Evolutionary conservation across 441 rosid genomes (phyloP), one percentile per base, ranked within the genome.

Genomic region (Viola pubescens): DNA sequence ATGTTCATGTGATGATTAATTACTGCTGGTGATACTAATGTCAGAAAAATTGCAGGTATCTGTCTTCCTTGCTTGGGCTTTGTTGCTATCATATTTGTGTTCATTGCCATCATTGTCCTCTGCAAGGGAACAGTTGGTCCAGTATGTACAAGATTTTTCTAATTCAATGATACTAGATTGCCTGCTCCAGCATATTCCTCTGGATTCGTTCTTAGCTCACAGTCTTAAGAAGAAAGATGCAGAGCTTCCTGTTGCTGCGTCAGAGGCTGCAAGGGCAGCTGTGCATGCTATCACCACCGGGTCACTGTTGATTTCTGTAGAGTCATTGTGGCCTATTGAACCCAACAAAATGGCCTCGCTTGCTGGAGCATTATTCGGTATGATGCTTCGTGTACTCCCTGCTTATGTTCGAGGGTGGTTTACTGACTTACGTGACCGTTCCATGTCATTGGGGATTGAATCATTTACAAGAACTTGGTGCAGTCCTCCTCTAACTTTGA

Each of bases 331-430:
- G 96, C 95, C 96, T 37, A 69, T 79, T 63, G 78, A 82, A 58
- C 71, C 87, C 8, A 66, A 58, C 51, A 89, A 79, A 64, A 66
- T 88, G 85, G 87, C 97, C 57, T 67, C 79, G 8, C 88, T 92
- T 71, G 88, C 98, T 66, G 98, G 91, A 61, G 91, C 91, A 39
- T 66, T 89, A 62, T 92, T 81, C 52, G 98, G 97, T 71, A 61
- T 89, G 77, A 81, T 88, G 91, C 84, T 92, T 50, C 73, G 81
- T 50, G 79, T 89, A 75, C 89, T 92, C 70, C 98, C 98, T 62
- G 97, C 98, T 53, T 92, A 83, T 60, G 97, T 92, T 61, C 85
- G 97, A 72, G 84, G 78, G 37, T 92, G 98, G 98, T 92, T 89
- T 67, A 80, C 82, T 53, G 85, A 86, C 58, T 66, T 92, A 39